phyloP scores from a whole-genome alignment of 2,329 filamentous ascomycete species.

The Botrytis byssoidea region DNA sequence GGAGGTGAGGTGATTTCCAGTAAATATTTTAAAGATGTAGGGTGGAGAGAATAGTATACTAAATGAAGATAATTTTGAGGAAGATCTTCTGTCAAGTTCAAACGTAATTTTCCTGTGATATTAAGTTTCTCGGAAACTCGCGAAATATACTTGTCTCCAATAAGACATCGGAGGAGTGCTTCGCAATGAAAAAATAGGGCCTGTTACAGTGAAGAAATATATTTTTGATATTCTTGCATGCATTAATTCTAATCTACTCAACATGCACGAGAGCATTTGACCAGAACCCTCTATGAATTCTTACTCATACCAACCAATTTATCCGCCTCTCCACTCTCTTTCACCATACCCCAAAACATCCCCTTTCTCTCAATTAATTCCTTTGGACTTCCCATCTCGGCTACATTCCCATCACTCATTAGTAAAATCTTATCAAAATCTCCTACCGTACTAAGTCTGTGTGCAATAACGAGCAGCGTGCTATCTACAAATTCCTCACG shows the following conservation, averaged over 20 bases:
- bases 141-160: neutral
- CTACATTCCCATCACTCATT: constrained; percentile 62
- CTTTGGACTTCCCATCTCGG: constrained; percentile 55
- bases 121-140: neutral
- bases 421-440: constrained; percentile 74
- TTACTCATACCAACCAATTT: constrained; percentile 15
- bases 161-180: neutral
- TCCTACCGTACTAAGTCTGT: constrained; percentile 70
- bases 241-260: neutral
- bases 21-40: neutral
- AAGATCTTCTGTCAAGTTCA: neutral
- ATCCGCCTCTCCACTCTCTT: constrained; percentile 24
- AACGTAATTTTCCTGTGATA: neutral
- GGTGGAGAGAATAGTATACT: neutral
- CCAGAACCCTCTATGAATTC: neutral
- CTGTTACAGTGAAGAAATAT: neutral
- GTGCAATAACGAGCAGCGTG: constrained; percentile 71
- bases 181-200: neutral
- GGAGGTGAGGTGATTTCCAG: neutral
- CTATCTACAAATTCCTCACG: constrained; percentile 66
- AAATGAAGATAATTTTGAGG: neutral
- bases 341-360: constrained; percentile 31
- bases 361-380: constrained; percentile 47
- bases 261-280: neutral
- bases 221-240: too few relatives aligned